Conservation (phyloP, 208 protist species). For the Acanthamoeba healyi region DNA sequence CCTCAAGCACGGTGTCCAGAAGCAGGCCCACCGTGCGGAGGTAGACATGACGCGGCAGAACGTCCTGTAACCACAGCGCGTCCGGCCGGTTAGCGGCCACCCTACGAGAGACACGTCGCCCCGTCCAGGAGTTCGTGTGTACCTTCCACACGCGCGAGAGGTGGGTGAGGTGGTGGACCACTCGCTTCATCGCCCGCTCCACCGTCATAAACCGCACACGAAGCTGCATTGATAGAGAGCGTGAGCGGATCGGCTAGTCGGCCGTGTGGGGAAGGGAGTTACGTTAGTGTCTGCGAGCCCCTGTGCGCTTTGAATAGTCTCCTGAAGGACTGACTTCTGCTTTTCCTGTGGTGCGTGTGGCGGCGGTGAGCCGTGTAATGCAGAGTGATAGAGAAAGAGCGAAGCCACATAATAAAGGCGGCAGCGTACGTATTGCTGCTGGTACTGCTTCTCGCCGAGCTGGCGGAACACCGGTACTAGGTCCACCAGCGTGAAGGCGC, state of each 20-base stretch:
- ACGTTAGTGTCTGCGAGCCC: constrained; percentile 45
- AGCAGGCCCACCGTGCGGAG: constrained; percentile 7
- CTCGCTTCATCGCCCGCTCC: constrained; percentile 20
- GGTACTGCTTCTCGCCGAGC: constrained; percentile 71
- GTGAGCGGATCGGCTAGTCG: too few species aligned
- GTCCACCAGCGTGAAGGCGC: constrained; percentile 74
- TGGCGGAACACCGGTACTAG: constrained; percentile 71
- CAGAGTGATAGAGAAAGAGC: background rate
- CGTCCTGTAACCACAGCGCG: background rate
- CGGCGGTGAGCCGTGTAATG: too few species aligned
- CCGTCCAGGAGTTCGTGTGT: too few species aligned
- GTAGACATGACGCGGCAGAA: constrained; percentile 57
- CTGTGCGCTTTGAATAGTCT: background rate
- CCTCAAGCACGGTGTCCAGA: background rate
- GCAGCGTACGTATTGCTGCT: background rate
- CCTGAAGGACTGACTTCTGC: constrained; percentile 9
- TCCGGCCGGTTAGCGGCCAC: background rate
- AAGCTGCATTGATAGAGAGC: background rate
- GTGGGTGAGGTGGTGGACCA: constrained; percentile 60
- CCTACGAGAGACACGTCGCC: background rate
- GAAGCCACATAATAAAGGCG: background rate
- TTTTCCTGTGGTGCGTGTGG: constrained; percentile 29
- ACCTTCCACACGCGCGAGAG: constrained; percentile 59
- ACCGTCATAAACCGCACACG: constrained; percentile 7
- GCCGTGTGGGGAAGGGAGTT: too few species aligned